A percentile compares a stretch with the other conserved stretches of the same genome.
Conservation (phyloP, 352 stramenopile genomes). For the Globisporangium nagaii region DNA sequence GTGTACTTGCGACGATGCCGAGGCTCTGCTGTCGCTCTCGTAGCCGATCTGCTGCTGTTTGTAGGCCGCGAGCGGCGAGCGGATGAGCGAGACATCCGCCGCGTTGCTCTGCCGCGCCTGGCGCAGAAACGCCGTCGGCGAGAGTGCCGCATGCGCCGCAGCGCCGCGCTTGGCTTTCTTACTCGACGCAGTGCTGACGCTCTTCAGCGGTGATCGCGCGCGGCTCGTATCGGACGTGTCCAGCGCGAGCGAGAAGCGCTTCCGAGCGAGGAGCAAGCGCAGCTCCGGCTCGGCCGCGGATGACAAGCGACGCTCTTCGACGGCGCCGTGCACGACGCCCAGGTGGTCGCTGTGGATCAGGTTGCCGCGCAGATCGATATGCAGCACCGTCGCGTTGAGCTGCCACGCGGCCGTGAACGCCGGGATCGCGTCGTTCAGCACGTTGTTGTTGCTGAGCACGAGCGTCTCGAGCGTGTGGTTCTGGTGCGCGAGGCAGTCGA, state of each 20-base stretch:
- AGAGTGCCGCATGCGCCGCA: constrained; percentile 16
- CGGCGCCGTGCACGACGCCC: constrained; percentile 13
- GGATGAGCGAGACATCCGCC: constrained; percentile 2
- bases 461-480: constrained; percentile 43
- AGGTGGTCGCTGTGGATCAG: constrained; percentile 44
- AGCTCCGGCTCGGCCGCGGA: constrained; percentile 27
- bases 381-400: constrained; percentile 32
- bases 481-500: constrained; percentile 22
- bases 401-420: constrained; percentile 25
- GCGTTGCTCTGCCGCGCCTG: background rate
- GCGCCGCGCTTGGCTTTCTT: constrained; percentile 7
- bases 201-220: background rate
- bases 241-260: constrained; percentile 17
- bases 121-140: constrained; percentile 50
- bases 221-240: background rate
- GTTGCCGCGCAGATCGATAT: constrained; percentile 51
- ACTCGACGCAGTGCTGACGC: background rate
- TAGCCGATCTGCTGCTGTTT: constrained; percentile 5
- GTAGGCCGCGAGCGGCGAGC: constrained; percentile 13
- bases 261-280: constrained; percentile 40
- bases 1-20: background rate
- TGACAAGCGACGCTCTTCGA: constrained; percentile 22
- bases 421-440: constrained; percentile 46
- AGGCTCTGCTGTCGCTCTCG: background rate
- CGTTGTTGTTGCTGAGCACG: constrained; percentile 54